phyloP scores from a whole-genome alignment of 805 yeast species.

The Candida peoriensis region DNA sequence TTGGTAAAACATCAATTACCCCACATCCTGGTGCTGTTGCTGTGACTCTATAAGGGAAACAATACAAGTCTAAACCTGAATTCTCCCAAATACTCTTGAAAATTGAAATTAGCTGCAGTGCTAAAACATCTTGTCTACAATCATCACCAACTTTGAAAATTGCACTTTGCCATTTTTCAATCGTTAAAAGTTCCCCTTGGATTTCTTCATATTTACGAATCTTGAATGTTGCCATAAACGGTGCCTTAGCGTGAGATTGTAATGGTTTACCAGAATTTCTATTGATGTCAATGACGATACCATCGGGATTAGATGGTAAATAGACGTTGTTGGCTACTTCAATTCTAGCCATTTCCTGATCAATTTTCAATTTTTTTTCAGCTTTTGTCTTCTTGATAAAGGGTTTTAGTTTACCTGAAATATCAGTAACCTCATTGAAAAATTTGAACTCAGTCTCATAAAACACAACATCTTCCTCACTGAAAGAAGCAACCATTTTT shows the following conservation, averaged over 20 bases:
- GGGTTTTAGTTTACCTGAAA: constrained; percentile 93
- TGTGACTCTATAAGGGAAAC: constrained; percentile 91
- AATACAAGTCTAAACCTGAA: constrained; percentile 84
- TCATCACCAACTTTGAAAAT: constrained; percentile 99
- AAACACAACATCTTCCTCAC: constrained; percentile 54
- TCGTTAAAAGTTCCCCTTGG: constrained; percentile 34
- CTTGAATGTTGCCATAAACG: constrained; percentile 93
- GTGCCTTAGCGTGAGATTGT: constrained; percentile 98
- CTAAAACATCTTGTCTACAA: constrained; percentile 95
- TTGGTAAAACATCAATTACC: constrained; percentile 95
- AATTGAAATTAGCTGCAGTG: constrained; percentile 84
- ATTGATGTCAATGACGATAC: constrained; percentile 86
- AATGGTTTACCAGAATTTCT: constrained; percentile 89
- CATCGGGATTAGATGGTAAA: constrained; percentile 95
- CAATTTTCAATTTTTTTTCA: constrained; percentile 93
- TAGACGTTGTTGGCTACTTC: constrained; percentile 78
- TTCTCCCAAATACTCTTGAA: constrained; percentile 88
- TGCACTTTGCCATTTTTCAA: constrained; percentile 86
- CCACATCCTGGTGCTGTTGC: constrained; percentile 99
- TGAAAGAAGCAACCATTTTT: constrained; percentile 58
- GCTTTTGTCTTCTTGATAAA: constrained; percentile 91
- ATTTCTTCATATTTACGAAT: constrained; percentile 55
- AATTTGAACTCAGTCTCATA: constrained; percentile 83
- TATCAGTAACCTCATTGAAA: constrained; percentile 86
- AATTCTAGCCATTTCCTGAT: constrained; percentile 86